These are phyloP conservation scores for Alloteropsis angusta DNA, from an alignment of 202 grass and related monocot species.

Conservation along the genomic window DNA sequence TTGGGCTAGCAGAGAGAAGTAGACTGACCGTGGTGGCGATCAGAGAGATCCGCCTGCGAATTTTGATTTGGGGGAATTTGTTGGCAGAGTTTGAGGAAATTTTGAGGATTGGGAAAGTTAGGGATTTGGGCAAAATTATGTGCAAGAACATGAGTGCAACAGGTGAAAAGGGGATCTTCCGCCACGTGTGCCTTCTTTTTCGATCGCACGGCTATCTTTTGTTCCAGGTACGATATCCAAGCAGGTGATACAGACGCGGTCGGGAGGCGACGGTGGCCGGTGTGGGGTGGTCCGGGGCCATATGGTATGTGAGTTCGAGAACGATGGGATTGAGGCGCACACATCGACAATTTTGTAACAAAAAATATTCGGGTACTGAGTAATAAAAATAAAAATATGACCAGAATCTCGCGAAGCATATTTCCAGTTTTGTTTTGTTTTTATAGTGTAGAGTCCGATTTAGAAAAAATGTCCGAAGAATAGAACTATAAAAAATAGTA, in stretches of 20 bases:
- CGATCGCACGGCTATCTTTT: background rate
- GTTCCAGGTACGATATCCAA: background rate
- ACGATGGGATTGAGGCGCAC: background rate
- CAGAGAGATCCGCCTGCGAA: background rate
- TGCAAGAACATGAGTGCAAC: conserved; percentile 8
- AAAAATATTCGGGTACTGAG: background rate
- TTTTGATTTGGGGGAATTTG: conserved; percentile 5
- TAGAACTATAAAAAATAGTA: too few relatives aligned
- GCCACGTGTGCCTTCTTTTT: conserved; percentile 8
- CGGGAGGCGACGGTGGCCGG: background rate
- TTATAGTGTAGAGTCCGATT: too few relatives aligned
- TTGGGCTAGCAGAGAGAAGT: background rate
- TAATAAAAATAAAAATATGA: background rate
- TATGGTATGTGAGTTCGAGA: background rate
- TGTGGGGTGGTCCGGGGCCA: background rate
- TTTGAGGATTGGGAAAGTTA: conserved; percentile 24
- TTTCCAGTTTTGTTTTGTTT: too few relatives aligned
- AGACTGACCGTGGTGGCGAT: conserved; percentile 16
- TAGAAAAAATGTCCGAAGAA: too few relatives aligned
- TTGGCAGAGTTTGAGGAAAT: conserved; percentile 26
- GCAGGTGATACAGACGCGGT: background rate
- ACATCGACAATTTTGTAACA: background rate
- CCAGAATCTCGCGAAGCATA: background rate
- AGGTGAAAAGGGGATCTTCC: conserved; percentile 20
- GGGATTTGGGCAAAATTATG: conserved; percentile 31